These are phyloP conservation scores for Aspergillus homomorphus DNA, from an alignment of 495 filamentous ascomycete genomes.

Conservation along the genomic window DNA sequence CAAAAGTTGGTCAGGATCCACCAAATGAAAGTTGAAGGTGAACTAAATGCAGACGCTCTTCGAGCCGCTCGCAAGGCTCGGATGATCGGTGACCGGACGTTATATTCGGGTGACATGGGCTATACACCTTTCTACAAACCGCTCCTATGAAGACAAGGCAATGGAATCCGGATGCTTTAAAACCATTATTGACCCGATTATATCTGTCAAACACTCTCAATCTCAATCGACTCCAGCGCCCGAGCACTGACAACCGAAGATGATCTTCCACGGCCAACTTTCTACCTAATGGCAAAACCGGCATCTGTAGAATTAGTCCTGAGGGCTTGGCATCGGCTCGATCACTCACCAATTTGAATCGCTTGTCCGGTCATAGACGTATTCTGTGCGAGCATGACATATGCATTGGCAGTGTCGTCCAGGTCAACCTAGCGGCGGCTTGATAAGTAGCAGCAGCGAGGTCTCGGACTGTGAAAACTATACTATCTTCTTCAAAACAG, in stretches of 20 bases:
- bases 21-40: conserved; percentile 45
- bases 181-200: conserved; percentile 23
- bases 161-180: conserved; percentile 15
- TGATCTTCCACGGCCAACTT: not conserved
- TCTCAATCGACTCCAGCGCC: not conserved
- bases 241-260: not conserved
- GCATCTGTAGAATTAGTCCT: conserved; percentile 31
- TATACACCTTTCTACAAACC: conserved; percentile 41
- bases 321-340: not conserved
- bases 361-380: conserved; percentile 56
- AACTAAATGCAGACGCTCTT: conserved; percentile 34
- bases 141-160: conserved; percentile 15
- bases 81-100: conserved; percentile 37
- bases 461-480: conserved; percentile 6
- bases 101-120: conserved; percentile 24
- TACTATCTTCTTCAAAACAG: conserved; percentile 46
- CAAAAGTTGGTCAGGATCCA: conserved; percentile 37
- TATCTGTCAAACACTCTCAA: conserved; percentile 13
- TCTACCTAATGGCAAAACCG: conserved; percentile 32
- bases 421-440: conserved; percentile 43
- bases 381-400: conserved; percentile 52
- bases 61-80: conserved; percentile 42
- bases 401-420: conserved; percentile 55
- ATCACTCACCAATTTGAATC: conserved; percentile 48
- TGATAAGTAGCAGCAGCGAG: conserved; percentile 15